These are phyloP conservation scores for Sequoia sempervirens DNA, from an alignment of 75 land plant species.

Conservation along the genomic window DNA sequence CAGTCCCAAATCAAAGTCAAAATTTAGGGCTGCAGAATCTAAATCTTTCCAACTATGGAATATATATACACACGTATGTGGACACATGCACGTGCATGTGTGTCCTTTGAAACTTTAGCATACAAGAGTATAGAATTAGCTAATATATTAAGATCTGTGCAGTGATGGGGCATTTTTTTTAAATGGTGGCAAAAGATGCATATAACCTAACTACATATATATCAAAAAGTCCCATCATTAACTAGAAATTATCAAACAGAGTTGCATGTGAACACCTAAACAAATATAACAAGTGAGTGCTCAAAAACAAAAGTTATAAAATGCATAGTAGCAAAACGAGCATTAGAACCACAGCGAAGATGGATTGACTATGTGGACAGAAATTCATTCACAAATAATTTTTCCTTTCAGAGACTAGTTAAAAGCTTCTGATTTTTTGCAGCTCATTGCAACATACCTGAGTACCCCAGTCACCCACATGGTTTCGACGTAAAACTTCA, in stretches of 20 bases:
- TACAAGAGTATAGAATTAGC: background rate
- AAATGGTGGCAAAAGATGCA: background rate
- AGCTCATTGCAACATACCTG: constrained; percentile 50
- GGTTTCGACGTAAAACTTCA: constrained; percentile 83
- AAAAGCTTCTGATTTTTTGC: background rate
- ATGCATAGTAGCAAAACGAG: background rate
- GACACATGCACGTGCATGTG: too few species aligned
- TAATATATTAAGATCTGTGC: background rate
- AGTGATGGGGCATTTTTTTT: background rate
- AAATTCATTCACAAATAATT: background rate
- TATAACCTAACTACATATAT: background rate
- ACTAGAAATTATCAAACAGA: background rate
- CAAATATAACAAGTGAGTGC: background rate
- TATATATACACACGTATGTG: too few species aligned
- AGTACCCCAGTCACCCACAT: constrained; percentile 98
- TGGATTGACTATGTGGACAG: background rate
- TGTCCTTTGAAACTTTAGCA: background rate
- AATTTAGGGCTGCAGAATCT: too few species aligned
- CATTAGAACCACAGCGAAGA: background rate
- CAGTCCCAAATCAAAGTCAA: too few species aligned
- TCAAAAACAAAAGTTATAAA: constrained; percentile 4
- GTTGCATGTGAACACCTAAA: background rate
- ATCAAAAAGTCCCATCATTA: background rate
- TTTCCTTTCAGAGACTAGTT: background rate
- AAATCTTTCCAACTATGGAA: too few species aligned